A percentile compares a stretch with the other conserved stretches of the same genome.
Conservation (phyloP, 371 early-diverging fungal species). For the Mucor mucedo region DNA sequence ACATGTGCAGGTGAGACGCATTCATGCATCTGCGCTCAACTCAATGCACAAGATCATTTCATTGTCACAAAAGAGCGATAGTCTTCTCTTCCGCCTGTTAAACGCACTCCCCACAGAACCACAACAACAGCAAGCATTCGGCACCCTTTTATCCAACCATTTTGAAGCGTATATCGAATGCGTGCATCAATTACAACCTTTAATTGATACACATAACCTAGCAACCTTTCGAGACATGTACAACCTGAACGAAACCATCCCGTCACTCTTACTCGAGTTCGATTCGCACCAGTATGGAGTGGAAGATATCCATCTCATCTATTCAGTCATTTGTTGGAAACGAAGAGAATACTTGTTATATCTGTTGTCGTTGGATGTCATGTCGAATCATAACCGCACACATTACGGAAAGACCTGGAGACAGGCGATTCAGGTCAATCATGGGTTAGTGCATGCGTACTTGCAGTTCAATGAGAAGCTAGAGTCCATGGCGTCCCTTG, state of each 20-base stretch:
- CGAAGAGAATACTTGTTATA: constrained; percentile 49
- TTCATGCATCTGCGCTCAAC: constrained; percentile 36
- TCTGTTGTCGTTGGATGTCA: constrained; percentile 48
- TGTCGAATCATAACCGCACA: constrained; percentile 38
- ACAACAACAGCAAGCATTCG: constrained; percentile 24
- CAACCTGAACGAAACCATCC: constrained; percentile 28
- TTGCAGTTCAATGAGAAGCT: constrained; percentile 20
- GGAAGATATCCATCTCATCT: constrained; percentile 29
- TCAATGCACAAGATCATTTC: constrained; percentile 36
- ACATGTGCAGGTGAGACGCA: constrained; percentile 38
- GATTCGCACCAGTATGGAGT: constrained; percentile 7
- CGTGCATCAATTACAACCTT: constrained; percentile 30
- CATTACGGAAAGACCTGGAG: constrained; percentile 45
- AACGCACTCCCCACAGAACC: constrained; percentile 6
- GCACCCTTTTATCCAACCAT: constrained; percentile 19
- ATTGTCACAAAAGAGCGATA: constrained; percentile 39
- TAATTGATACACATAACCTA: constrained; percentile 36
- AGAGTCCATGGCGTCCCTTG: neutral
- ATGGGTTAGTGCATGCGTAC: constrained; percentile 24
- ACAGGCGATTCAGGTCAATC: constrained; percentile 33
- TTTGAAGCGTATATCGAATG: constrained; percentile 22
- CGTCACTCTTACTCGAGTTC: constrained; percentile 5
- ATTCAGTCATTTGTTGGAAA: constrained; percentile 34
- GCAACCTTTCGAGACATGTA: constrained; percentile 48
- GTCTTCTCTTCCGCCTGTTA: constrained; percentile 17